These are phyloP conservation scores for Polyporus tsugae DNA, from an alignment of 1,284 basidiomycete genomes.

Conservation along the genomic window DNA sequence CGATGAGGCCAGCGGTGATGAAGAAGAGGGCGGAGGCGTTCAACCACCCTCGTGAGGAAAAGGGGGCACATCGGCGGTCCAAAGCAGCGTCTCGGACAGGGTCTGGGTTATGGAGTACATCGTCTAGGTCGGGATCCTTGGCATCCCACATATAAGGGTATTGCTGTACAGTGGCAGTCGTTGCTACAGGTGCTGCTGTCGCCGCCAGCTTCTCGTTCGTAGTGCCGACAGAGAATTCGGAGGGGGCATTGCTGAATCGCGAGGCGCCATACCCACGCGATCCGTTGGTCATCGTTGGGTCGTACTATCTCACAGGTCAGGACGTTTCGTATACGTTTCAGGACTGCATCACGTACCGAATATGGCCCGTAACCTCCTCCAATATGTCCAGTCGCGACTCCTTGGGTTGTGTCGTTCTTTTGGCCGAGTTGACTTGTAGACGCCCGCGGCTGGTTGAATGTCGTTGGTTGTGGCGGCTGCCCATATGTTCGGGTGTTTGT, in stretches of 20 bases:
- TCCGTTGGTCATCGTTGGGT: conserved; percentile 57
- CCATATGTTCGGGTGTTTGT: conserved; percentile 38
- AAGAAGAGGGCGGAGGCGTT: conserved; percentile 69
- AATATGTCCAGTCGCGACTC: conserved; percentile 77
- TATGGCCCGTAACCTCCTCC: conserved; percentile 83
- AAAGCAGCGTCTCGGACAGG: conserved; percentile 66
- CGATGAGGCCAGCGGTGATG: conserved; percentile 66
- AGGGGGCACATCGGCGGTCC: conserved; percentile 65
- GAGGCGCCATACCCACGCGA: conserved; percentile 51
- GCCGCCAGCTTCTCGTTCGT: conserved; percentile 51
- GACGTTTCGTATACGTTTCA: background rate
- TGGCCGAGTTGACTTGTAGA: conserved; percentile 37
- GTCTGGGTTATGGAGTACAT: conserved; percentile 79
- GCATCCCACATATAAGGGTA: conserved; percentile 74
- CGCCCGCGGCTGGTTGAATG: conserved; percentile 37
- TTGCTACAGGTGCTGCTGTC: conserved; percentile 58
- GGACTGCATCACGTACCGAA: conserved; percentile 54
- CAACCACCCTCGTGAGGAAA: conserved; percentile 78
- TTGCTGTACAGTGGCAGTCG: conserved; percentile 39
- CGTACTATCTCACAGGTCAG: conserved; percentile 53
- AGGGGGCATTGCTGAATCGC: conserved; percentile 69
- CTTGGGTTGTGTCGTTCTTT: conserved; percentile 68
- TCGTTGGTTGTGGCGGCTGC: conserved; percentile 38
- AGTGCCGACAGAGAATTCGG: conserved; percentile 60
- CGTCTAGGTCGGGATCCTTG: conserved; percentile 80